A percentile compares a stretch with the other conserved stretches of the same genome.
These are phyloP conservation scores for Gnomoniopsis smithogilvyi DNA, from an alignment of 2,329 filamentous ascomycete genomes.

Conservation along the genomic window DNA sequence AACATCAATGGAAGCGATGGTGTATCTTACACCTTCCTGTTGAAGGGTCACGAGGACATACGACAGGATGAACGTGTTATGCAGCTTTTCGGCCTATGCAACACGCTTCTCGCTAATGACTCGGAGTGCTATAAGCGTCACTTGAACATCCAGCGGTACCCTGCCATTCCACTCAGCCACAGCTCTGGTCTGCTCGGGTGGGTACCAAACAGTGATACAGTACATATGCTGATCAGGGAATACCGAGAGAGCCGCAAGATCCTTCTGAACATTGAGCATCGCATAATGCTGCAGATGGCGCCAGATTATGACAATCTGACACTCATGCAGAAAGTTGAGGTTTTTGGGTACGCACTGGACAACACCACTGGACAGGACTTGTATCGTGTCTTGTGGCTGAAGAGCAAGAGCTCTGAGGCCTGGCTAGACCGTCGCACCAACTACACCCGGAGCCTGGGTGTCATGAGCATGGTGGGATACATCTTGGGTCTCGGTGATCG, in stretches of 20 bases:
- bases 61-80: constrained; percentile 98
- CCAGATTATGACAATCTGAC: constrained; percentile 98
- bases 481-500: constrained; percentile 95
- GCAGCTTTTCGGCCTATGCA: constrained; percentile 97
- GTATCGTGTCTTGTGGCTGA: constrained; percentile 96
- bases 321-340: constrained; percentile 99
- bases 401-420: constrained; percentile 95
- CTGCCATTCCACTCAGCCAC: constrained; percentile 94
- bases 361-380: constrained; percentile 99
- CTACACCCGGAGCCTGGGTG: constrained; percentile 92
- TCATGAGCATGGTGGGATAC: constrained; percentile 99
- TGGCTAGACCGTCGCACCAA: constrained; percentile 99
- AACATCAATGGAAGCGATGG: constrained; percentile 88
- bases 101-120: constrained; percentile 90
- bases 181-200: constrained; percentile 93
- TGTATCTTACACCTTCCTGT: constrained; percentile 77
- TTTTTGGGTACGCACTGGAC: constrained; percentile 97
- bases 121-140: constrained; percentile 97
- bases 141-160: constrained; percentile 92
- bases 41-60: constrained; percentile 99
- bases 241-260: constrained; percentile 98
- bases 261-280: constrained; percentile 96
- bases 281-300: constrained; percentile 99
- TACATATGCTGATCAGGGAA: constrained; percentile 94
- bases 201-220: constrained; percentile 95